Percentiles rank a stretch among this genome's conserved stretches.
Evolutionary conservation across 2,329 filamentous ascomycete genomes (phyloP).

Genomic region (Paraphaeosphaeria minitans): DNA sequence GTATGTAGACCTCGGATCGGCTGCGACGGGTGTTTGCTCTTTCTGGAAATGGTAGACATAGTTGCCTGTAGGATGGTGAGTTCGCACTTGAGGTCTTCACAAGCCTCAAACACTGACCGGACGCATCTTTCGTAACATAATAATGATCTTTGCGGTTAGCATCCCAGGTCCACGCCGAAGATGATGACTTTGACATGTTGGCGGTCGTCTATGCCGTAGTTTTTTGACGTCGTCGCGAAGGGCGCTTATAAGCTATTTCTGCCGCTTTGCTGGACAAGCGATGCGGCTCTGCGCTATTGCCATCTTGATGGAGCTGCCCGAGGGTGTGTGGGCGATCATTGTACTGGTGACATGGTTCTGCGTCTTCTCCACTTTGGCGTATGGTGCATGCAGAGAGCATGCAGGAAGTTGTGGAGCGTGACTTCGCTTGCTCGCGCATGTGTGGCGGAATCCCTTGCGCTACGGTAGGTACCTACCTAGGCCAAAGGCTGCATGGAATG

Average conservation of each 20-base stretch:
- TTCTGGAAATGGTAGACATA: conserved; percentile 5
- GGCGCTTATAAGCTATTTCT: background rate
- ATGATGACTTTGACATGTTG: conserved; percentile 1
- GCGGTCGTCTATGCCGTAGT: background rate
- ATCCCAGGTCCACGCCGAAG: conserved; percentile 16
- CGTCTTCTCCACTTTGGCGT: conserved; percentile 7
- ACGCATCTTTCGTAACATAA: conserved; percentile 7
- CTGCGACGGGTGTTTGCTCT: background rate
- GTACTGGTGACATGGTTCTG: background rate
- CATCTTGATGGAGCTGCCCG: conserved; percentile 6
- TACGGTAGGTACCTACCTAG: too few species aligned
- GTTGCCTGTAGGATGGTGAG: background rate
- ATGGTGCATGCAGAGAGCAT: conserved; percentile 5
- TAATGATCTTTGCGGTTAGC: conserved; percentile 13
- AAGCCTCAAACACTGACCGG: background rate
- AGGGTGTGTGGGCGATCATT: conserved; percentile 4
- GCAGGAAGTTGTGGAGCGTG: conserved; percentile 3
- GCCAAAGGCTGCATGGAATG: conserved; percentile 1
- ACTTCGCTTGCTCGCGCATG: conserved; percentile 7
- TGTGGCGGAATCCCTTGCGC: conserved; percentile 10
- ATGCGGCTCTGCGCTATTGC: conserved; percentile 14
- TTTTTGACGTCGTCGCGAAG: background rate
- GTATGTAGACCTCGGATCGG: background rate
- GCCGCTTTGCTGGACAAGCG: background rate
- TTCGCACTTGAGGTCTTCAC: background rate